Evolutionary conservation across 495 filamentous ascomycete species (phyloP), one percentile per base, ranked within the genome.

Genomic region (Penicillium cinerascens): DNA sequence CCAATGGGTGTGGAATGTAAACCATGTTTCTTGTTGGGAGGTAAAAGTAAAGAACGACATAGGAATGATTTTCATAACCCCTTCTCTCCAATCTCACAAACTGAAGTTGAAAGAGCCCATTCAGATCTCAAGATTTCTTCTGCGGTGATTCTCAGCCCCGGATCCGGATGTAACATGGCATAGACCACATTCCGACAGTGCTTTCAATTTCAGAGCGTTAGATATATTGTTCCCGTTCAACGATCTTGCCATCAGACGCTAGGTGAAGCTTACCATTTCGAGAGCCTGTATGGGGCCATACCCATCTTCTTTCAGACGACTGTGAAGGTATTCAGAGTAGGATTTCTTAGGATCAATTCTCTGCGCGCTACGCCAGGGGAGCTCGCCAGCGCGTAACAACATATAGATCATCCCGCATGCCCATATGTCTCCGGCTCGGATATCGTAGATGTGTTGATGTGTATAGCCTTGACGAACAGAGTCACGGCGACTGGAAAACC

Each of bases 131-230:
- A 80, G 29, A 92, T 87, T 68, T 95, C 90, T 4, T 85, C 86
- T 42, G 91, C 91, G 15, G 88, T 95, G 65, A 96, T 90, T 60
- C 91, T 85, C 42, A 88, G 81, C 9, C 74, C 72, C 2, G 67
- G 59, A 59, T 92, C 91, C 26, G 91, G 91, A 64, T 95, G 91
- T 20, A 96, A 73, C 56, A 96, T 93, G 15, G 89, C 93, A 69
- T 96, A 96, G 60, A 95, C 92, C 52, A 95, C 91, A 65, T 96
- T 96, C 6, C 91, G 84, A 69, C 91, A 95, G 48, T 26, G 36
- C 51, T 53, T 35, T 13, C 13, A 17, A 27, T 26, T 0, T 22
- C 5, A 15, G 2, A 18, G 21, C 0, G 13, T 48, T 40, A 89
- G 88, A 57, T 16, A 26, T 39, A 2, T n/a, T 23, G 22, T 23